Conservation (phyloP, 225 moss, liverwort and hornwort genomes). For the Polytrichum formosum region DNA sequence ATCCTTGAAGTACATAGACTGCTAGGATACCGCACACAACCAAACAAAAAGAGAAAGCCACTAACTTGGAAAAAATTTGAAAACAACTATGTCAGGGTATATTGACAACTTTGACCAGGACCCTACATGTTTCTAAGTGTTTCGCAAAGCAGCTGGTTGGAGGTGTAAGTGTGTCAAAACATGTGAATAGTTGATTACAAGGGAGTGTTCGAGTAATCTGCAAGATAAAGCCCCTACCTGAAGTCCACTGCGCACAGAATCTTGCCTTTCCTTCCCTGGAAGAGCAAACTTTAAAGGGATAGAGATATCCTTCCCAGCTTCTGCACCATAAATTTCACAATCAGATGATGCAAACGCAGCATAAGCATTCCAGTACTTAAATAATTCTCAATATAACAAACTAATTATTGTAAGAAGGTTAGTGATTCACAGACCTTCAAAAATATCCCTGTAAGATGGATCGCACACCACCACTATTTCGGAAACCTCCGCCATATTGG, state of each 20-base stretch:
- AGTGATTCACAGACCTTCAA: conserved; percentile 56
- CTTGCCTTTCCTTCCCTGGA: conserved; percentile 94
- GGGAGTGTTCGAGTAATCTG: no score
- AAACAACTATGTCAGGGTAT: no score
- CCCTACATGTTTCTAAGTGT: no score
- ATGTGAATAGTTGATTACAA: no score
- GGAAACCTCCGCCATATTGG: conserved; percentile 64
- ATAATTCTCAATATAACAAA: not conserved
- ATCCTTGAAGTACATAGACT: no score
- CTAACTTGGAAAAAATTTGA: no score
- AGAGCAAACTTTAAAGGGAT: conserved; percentile 70
- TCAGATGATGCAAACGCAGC: not conserved
- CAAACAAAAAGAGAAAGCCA: no score
- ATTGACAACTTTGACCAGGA: no score
- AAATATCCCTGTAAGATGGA: conserved; percentile 76
- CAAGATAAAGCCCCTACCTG: conserved; percentile 25
- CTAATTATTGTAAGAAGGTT: not conserved
- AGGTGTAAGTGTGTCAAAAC: no score
- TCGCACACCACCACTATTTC: conserved; percentile 97
- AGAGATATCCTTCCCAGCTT: conserved; percentile 44
- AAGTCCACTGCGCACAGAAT: conserved; percentile 82
- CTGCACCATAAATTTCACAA: conserved; percentile 16
- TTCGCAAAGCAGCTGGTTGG: no score
- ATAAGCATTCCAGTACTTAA: not conserved
- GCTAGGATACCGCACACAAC: no score